These are phyloP conservation scores for Trichothecium roseum DNA, from an alignment of 2,329 filamentous ascomycete species.

Conservation along the genomic window DNA sequence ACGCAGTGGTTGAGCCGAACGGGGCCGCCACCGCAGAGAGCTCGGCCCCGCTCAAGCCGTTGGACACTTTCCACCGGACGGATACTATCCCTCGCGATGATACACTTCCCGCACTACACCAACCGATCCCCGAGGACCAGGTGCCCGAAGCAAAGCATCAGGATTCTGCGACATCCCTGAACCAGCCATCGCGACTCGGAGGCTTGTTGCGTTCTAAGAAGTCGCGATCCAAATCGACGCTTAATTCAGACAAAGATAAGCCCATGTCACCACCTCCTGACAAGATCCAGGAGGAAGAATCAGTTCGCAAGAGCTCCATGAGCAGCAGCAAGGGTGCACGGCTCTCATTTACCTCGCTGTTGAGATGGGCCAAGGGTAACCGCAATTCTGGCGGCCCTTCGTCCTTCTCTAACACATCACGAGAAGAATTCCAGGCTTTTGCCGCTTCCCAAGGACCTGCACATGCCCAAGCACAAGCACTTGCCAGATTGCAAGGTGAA, in stretches of 20 bases:
- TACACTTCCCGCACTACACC: background rate
- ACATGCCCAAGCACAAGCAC: slow-evolving; percentile 19
- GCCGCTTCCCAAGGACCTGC: slow-evolving; percentile 16
- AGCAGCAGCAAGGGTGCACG: slow-evolving; percentile 33
- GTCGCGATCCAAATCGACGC: slow-evolving; percentile 39
- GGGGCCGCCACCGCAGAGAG: slow-evolving; percentile 10
- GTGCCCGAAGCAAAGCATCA: slow-evolving; percentile 4
- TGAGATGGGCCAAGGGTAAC: slow-evolving; percentile 56
- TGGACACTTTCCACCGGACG: slow-evolving; percentile 19
- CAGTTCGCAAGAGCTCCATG: slow-evolving; percentile 43
- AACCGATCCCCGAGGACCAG: slow-evolving; percentile 9
- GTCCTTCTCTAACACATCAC: slow-evolving; percentile 86
- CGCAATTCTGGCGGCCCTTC: slow-evolving; percentile 47
- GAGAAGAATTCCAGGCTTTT: slow-evolving; percentile 63
- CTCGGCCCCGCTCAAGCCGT: slow-evolving; percentile 4
- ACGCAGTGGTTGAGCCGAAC: slow-evolving; percentile 13
- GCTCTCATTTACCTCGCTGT: slow-evolving; percentile 61
- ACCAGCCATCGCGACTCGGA: slow-evolving; percentile 15
- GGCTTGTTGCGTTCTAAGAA: slow-evolving; percentile 35
- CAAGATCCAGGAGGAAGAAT: slow-evolving; percentile 37
- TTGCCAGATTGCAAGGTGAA: slow-evolving; percentile 23
- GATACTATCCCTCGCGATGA: slow-evolving; percentile 11
- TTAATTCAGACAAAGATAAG: slow-evolving; percentile 28
- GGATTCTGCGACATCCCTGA: slow-evolving; percentile 9
- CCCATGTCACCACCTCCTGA: slow-evolving; percentile 22